Conservation (phyloP, 1,139 yeast genomes). For the Protomyces macrosporus region DNA sequence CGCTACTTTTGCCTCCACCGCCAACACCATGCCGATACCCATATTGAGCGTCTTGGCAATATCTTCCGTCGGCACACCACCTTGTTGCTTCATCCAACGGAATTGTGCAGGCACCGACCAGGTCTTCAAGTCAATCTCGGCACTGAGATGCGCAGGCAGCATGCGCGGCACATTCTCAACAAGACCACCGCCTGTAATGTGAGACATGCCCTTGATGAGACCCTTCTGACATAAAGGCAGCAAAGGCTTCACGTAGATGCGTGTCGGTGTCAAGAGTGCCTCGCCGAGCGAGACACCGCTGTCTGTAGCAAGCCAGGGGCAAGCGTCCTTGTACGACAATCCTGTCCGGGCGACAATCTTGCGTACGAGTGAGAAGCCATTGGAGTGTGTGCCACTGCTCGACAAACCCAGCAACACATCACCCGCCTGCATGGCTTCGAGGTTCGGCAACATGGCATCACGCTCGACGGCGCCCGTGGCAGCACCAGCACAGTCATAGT, state of each 20-base stretch:
- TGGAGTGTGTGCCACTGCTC: conserved; percentile 92
- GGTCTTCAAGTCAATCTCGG: conserved; percentile 65
- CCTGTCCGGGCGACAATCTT: conserved; percentile 77
- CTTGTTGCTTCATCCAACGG: conserved; percentile 89
- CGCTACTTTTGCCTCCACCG: conserved; percentile 61
- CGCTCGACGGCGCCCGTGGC: conserved; percentile 98
- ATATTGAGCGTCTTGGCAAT: conserved; percentile 85
- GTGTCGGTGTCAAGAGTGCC: conserved; percentile 81
- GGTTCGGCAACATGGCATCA: conserved; percentile 64
- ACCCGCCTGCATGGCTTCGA: conserved; percentile 63
- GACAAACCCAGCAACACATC: conserved; percentile 79
- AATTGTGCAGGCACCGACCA: conserved; percentile 88
- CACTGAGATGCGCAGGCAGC: conserved; percentile 72
- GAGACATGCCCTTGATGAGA: conserved; percentile 80
- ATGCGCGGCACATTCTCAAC: conserved; percentile 96
- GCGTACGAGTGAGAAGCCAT: conserved; percentile 94
- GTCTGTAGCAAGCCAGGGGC: conserved; percentile 65
- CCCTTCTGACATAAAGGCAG: conserved; percentile 66
- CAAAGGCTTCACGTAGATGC: conserved; percentile 87
- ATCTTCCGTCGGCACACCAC: conserved; percentile 80
- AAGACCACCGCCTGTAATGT: conserved; percentile 97
- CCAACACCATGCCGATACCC: conserved; percentile 96
- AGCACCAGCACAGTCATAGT: conserved; percentile 97
- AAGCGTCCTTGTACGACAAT: conserved; percentile 60
- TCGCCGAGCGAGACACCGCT: conserved; percentile 70